Evolutionary conservation across 306 rosid species (phyloP).

Genomic region (Mucuna pruriens): DNA sequence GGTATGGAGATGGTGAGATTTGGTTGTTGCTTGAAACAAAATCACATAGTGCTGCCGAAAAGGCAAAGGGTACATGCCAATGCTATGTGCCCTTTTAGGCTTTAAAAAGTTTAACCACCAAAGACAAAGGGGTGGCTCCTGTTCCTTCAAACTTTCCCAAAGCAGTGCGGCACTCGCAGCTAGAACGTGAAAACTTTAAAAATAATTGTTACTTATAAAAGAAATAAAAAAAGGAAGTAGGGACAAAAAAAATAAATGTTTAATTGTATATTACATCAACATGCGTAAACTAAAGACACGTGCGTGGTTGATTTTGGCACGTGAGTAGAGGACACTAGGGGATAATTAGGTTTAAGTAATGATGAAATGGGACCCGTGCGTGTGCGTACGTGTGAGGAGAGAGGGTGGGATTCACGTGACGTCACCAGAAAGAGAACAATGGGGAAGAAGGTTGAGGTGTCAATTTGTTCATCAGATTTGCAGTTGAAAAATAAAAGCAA

Average conservation of each 20-base stretch:
- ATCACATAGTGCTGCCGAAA: conserved; percentile 48
- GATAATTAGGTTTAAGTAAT: conserved; percentile 46
- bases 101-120: conserved; percentile 52
- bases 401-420: conserved; percentile 85
- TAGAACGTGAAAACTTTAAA: conserved; percentile 58
- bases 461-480: conserved; percentile 59
- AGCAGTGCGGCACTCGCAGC: conserved; percentile 57
- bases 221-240: conserved; percentile 11
- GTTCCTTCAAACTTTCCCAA: conserved; percentile 51
- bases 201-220: neutral
- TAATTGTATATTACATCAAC: neutral
- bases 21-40: conserved; percentile 46
- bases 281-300: conserved; percentile 37
- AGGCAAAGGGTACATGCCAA: conserved; percentile 46
- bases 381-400: conserved; percentile 62
- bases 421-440: conserved; percentile 38
- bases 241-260: conserved; percentile 7
- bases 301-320: conserved; percentile 65
- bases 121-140: conserved; percentile 59
- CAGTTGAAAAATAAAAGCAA: conserved; percentile 54
- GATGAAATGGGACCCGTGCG: conserved; percentile 47
- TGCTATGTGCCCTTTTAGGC: conserved; percentile 33
- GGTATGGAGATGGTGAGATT: conserved; percentile 32
- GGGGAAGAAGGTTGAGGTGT: conserved; percentile 60
- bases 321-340: conserved; percentile 37